Base-by-base conservation (phyloP, 2,329 filamentous ascomycete genomes). In the Fusarium begoniae region DNA sequence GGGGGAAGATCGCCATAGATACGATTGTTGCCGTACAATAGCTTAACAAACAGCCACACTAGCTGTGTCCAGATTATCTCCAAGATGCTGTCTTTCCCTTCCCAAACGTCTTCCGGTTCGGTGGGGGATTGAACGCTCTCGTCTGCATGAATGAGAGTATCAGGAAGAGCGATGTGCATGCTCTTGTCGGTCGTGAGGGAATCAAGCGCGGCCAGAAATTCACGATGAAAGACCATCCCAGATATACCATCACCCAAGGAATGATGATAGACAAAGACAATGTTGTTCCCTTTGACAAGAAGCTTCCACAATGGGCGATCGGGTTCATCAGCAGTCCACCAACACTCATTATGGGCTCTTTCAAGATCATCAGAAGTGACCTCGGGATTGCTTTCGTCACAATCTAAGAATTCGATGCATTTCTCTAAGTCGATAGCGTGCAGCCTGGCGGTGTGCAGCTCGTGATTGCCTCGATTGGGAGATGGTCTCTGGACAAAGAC, bases 211-310 rank as follows among this genome's bases (percentile, higher is more conserved):
- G 57, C 28, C 4, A 75, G 66, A 32, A 76, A 69, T 13, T 72
- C 40, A 15, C 40, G 47, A 20, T 76, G 69, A 26, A 76, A 75
- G 1, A 58, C 35, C 10, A 66, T 53, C 0, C 68, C 68, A 8
- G 66, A 74, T 7, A 69, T 63, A 8, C 74, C 74, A 3, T 76
- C 74, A 10, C 69, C 62, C 4, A 76, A 17, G 2, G 69, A n/a
- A 30, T 76, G 71, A 37, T 76, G 74, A 20, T 67, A 74, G 24
- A 76, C 66, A 45, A 76, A 75, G 12, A 51, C 20, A 1, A 76
- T 38, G 7, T 75, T 64, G 4, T 48, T 63, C 13, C 71, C 51
- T 10, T 70, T 63, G 2, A 76, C 63, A 40, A 67, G 44, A 4
- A 73, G 55, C 26, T 73, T 75, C 72, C 72, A 75, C 55, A 63